Base-by-base conservation (phyloP, 305 asterid genomes). In the Solanum hybrid region DNA sequence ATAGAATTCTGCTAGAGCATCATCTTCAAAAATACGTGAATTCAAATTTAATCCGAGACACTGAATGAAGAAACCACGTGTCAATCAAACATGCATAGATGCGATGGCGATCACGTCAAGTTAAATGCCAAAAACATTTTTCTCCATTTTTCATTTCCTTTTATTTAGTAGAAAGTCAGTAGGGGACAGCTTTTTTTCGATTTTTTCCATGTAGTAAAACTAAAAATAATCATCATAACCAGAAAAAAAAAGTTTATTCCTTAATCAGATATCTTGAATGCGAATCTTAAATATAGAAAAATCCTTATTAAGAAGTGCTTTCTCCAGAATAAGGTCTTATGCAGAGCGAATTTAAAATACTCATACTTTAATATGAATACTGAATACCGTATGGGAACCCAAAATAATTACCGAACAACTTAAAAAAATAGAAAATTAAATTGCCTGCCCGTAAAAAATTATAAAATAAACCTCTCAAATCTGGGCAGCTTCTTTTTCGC, bases 401-500 rank as follows among this genome's bases (percentile, higher is more conserved):
- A 19, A 19, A 60, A 13, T 37, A 79, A 79, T 79, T 37, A 79
- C 2, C 0, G 2, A 5, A 60, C 12, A 19, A 60, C 4, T 10
- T 10, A 1, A 19, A 7, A 78, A 10, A 38, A 80, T 80, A 80
- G 2, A 22, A 45, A 42, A 45, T 10, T 45, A 17, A 76, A 76
- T 42, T 32, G 36, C 32, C 36, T 81, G 60, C 37, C 69, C 71
- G 69, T 2, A 9, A 81, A 42, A 10, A 32, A 76, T 32, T 76
- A 76, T 76, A 76, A 56, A 81, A 90, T 11, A 9, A 66, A 27
- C 27, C 27, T 26, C 29, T 69, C 75, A 66, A 38, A 85, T 69
- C 34, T 69, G 90, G 90, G 89, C 92, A 89, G 86, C 73, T 37
- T 78, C 13, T 75, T 89, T 87, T 90, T 88, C 80, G 88, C 93